Conservation (phyloP, 2,329 filamentous ascomycete genomes). For the Fusarium torulosum region DNA sequence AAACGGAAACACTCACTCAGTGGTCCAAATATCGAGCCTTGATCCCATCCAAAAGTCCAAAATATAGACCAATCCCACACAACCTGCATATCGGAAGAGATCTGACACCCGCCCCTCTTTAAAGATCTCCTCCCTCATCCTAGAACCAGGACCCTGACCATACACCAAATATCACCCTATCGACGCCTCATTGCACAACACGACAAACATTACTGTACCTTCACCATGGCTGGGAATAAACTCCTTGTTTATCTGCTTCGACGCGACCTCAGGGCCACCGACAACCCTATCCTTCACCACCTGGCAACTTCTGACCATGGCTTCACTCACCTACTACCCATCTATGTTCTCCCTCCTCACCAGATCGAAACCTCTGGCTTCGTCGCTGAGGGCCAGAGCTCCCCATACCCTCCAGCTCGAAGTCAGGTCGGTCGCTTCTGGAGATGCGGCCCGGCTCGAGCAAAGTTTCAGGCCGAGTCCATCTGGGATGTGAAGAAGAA, state of each 20-base stretch:
- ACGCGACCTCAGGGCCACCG: conserved; percentile 77
- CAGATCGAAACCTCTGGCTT: conserved; percentile 84
- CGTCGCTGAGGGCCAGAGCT: conserved; percentile 64
- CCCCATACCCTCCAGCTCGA: conserved; percentile 76
- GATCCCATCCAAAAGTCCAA: conserved; percentile 2
- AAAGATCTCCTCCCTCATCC: conserved; percentile 11
- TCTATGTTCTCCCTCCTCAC: conserved; percentile 76
- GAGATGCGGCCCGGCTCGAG: conserved; percentile 79
- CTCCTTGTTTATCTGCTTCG: conserved; percentile 79
- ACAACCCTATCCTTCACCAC: conserved; percentile 79
- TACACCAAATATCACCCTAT: conserved; percentile 1
- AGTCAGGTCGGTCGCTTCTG: conserved; percentile 76
- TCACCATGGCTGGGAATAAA: conserved; percentile 55
- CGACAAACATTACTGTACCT: background rate
- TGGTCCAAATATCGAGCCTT: conserved; percentile 15
- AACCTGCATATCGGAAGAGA: conserved; percentile 15
- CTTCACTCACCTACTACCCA: conserved; percentile 77
- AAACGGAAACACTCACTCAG: conserved; percentile 6
- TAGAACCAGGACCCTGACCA: background rate
- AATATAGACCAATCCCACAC: conserved; percentile 8
- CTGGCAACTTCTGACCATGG: conserved; percentile 64
- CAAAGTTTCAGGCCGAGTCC: conserved; percentile 78
- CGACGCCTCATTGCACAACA: conserved; percentile 1
- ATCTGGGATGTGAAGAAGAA: conserved; percentile 78
- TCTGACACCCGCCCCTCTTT: conserved; percentile 18